phyloP scores from a whole-genome alignment of 2,329 filamentous ascomycete species.

The Exserohilum rostratum region DNA sequence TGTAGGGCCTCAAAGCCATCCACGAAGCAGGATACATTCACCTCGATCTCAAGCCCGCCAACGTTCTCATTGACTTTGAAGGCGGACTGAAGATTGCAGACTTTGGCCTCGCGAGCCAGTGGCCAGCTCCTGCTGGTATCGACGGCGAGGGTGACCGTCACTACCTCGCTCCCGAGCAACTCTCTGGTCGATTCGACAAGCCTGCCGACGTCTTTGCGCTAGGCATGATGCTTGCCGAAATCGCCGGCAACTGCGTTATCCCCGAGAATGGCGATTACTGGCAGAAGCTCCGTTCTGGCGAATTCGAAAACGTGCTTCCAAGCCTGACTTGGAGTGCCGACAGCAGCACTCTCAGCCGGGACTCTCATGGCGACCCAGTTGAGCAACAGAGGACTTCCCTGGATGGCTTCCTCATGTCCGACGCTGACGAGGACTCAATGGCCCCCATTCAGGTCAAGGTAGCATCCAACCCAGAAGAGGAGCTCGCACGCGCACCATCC shows the following conservation, averaged over 20 bases:
- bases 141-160: slow-evolving; percentile 95
- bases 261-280: slow-evolving; percentile 92
- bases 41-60: slow-evolving; percentile 83
- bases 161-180: slow-evolving; percentile 93
- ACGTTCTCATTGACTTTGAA: slow-evolving; percentile 81
- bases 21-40: slow-evolving; percentile 88
- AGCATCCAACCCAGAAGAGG: slow-evolving; percentile 47
- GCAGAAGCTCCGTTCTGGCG: slow-evolving; percentile 86
- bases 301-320: slow-evolving; percentile 81
- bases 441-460: slow-evolving; percentile 44
- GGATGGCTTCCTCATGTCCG: slow-evolving; percentile 40
- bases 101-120: slow-evolving; percentile 80
- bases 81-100: slow-evolving; percentile 84
- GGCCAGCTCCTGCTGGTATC: slow-evolving; percentile 76
- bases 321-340: slow-evolving; percentile 81
- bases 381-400: slow-evolving; percentile 26
- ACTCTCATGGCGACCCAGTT: slow-evolving; percentile 62
- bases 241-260: slow-evolving; percentile 89
- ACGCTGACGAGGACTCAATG: slow-evolving; percentile 47
- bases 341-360: slow-evolving; percentile 69
- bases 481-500: slow-evolving; percentile 72
- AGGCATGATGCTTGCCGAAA: slow-evolving; percentile 92
- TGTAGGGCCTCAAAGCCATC: slow-evolving; percentile 83
- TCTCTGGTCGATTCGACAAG: slow-evolving; percentile 85
- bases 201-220: slow-evolving; percentile 93